These are phyloP conservation scores for Cyclotella sp. DNA, from an alignment of 108 stramenopile species.

Conservation along the genomic window DNA sequence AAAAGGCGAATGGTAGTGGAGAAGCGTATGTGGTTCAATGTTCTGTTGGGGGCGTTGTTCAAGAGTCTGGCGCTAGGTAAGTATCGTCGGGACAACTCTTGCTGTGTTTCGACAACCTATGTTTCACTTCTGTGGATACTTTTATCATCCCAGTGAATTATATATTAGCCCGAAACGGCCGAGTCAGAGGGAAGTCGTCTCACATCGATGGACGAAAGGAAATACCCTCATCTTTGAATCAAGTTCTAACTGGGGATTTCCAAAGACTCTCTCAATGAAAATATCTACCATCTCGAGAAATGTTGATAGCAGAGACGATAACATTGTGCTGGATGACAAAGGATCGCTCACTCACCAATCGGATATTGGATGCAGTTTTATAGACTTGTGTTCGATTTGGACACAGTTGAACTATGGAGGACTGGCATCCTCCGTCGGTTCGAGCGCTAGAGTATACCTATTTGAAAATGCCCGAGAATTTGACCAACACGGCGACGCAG, in stretches of 20 bases:
- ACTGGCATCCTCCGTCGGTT: conserved; percentile 12
- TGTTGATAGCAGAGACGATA: conserved; percentile 31
- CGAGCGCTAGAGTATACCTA: conserved; percentile 23
- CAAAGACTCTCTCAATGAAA: conserved; percentile 72
- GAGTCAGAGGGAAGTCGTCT: conserved; percentile 9
- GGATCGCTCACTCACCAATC: conserved; percentile 18
- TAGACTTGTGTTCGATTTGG: conserved; percentile 72
- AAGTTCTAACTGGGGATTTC: conserved; percentile 82
- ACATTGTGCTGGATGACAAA: conserved; percentile 14
- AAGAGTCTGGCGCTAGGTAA: conserved; percentile 62
- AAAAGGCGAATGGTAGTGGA: conserved; percentile 13
- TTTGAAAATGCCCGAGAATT: conserved; percentile 57
- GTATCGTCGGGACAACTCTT: not conserved
- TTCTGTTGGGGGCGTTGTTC: conserved; percentile 68
- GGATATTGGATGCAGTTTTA: conserved; percentile 70
- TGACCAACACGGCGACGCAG: conserved; percentile 71
- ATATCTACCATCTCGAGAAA: conserved; percentile 37
- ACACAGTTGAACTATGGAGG: conserved; percentile 17
- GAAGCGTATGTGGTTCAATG: conserved; percentile 59
- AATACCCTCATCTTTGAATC: conserved; percentile 68
- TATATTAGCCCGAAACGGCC: conserved; percentile 1
- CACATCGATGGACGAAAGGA: conserved; percentile 51
- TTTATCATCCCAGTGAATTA: conserved; percentile 4
- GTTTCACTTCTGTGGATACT: not conserved
- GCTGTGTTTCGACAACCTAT: not conserved